These are phyloP conservation scores for Sungouiozyma intestinalis DNA, from an alignment of 805 yeast species.

Conservation along the genomic window DNA sequence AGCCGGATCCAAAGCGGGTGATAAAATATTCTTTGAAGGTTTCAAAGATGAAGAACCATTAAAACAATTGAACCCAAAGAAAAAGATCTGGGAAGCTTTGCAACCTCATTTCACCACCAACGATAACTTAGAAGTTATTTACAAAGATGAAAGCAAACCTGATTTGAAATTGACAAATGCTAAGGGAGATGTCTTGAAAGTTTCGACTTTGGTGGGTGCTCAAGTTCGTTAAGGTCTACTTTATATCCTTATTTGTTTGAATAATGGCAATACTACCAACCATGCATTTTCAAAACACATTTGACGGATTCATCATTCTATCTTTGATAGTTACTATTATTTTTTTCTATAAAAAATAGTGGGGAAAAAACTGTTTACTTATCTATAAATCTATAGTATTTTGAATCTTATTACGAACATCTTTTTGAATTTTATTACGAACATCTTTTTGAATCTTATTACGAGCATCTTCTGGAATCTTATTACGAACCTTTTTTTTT, in stretches of 20 bases:
- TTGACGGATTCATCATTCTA: too few relatives aligned
- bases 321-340: not conserved
- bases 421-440: too few relatives aligned
- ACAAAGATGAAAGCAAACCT: constrained; percentile 65
- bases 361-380: not conserved
- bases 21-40: constrained; percentile 89
- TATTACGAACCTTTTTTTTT: too few relatives aligned
- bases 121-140: constrained; percentile 66
- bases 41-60: constrained; percentile 76
- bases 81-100: constrained; percentile 92
- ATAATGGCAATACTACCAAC: too few relatives aligned
- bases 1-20: constrained; percentile 86
- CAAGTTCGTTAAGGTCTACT: constrained; percentile 51
- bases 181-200: constrained; percentile 69
- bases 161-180: constrained; percentile 60
- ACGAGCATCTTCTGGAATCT: too few relatives aligned
- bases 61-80: constrained; percentile 90
- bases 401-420: too few relatives aligned
- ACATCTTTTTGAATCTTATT: too few relatives aligned
- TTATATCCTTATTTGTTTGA: not conserved
- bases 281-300: too few relatives aligned
- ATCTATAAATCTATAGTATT: not conserved
- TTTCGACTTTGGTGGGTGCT: constrained; percentile 62
- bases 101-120: constrained; percentile 87
- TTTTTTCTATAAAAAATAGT: not conserved